Percentiles rank a stretch among this genome's conserved stretches.
Evolutionary conservation across 2,329 filamentous ascomycete species (phyloP).

Genomic region (Dactylellina sp.): DNA sequence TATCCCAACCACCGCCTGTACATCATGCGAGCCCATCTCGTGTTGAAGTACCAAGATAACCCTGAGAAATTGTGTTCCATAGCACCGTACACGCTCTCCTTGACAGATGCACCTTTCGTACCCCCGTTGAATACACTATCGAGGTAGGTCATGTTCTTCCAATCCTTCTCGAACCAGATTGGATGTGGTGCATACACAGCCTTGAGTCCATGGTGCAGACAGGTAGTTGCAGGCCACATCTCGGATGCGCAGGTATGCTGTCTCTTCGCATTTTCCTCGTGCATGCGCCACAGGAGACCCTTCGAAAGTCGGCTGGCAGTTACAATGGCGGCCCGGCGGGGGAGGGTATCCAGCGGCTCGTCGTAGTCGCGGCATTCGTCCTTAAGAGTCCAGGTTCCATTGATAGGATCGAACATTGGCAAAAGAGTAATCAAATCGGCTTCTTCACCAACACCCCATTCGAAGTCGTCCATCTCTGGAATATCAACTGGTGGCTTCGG

Average conservation of each 20-base stretch:
- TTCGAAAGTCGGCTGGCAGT: constrained; percentile 86
- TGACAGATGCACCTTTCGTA: constrained; percentile 62
- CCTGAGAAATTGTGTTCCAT: constrained; percentile 63
- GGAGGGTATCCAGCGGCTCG: constrained; percentile 65
- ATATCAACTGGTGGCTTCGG: constrained; percentile 78
- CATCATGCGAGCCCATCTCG: constrained; percentile 39
- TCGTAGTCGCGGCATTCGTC: constrained; percentile 84
- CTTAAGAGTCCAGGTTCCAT: constrained; percentile 83
- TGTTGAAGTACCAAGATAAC: constrained; percentile 73
- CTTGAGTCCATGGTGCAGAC: constrained; percentile 91
- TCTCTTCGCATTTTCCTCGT: constrained; percentile 84
- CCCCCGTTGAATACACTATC: constrained; percentile 82
- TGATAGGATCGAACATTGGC: constrained; percentile 88
- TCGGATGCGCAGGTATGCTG: constrained; percentile 94
- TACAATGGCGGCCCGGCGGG: constrained; percentile 87
- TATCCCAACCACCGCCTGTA: constrained; percentile 78
- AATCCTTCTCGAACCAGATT: constrained; percentile 53
- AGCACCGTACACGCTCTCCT: constrained; percentile 64
- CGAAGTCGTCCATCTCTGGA: constrained; percentile 80
- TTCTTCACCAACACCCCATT: constrained; percentile 88
- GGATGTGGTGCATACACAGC: constrained; percentile 66
- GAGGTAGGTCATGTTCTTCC: constrained; percentile 40
- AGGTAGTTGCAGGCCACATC: constrained; percentile 92
- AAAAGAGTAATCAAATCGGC: constrained; percentile 92
- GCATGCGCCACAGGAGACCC: constrained; percentile 85